Evolutionary conservation across 306 rosid species (phyloP), one percentile per base, ranked within the genome.

Genomic region (Spatholobus suberectus): DNA sequence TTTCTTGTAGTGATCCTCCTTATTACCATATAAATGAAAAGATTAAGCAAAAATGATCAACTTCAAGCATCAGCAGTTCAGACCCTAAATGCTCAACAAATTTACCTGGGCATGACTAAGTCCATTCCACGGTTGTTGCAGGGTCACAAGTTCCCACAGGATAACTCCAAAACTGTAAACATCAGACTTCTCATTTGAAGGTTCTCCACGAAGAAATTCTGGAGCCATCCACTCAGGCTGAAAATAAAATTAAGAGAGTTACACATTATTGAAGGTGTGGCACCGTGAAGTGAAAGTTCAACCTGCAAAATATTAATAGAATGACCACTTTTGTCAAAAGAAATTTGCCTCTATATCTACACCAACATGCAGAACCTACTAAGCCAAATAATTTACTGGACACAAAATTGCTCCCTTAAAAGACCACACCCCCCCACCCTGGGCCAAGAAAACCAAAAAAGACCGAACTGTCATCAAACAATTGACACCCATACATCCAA

Each of bases 151-250:
- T 86, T 95, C 98, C 98, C 98, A 95, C 49, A 95, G 86, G 89
- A 95, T 90, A 24, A 95, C 98, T 26, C 98, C 98, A 29, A 89
- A 95, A 78, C 98, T 95, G 89, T 89, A 95, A 52, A 95, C 98
- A 73, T 95, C 98, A 24, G 97, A 89, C 90, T 95, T 95, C 88
- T 95, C 98, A 72, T 93, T 91, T 46, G 98, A 89, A 57, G 98
- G 98, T 78, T 95, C 98, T 68, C 97, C 98, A 0, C 98, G 98
- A 70, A 95, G 98, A 88, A 95, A 93, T 78, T 95, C 98, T 8
- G 98, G 98, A 82, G 98, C 98, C 98, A 95, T 95, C 98, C 98
- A 95, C 90, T 95, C 98, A 0, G 98, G 98, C 98, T 95, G 93
- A 85, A 93, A 91, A 90, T 76, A 92, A 93, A 87, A 88, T 75